phyloP scores from a whole-genome alignment of 768 basidiomycete genomes.

The Boletus reticulatus region DNA sequence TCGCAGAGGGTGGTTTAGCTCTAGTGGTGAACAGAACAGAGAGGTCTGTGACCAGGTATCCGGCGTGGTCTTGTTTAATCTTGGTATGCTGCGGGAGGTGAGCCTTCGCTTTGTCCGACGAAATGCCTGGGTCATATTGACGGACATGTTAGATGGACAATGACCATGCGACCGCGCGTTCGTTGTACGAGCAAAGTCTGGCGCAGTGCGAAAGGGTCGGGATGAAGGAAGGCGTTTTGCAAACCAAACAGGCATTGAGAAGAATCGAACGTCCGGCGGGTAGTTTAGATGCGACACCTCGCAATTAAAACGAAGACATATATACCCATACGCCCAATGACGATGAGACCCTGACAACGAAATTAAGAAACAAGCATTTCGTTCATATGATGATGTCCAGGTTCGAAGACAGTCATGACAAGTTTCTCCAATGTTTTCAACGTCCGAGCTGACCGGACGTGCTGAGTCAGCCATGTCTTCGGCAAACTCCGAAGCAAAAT shows the following conservation, averaged over 20 bases:
- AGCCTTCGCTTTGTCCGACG: neutral
- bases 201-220: conserved; percentile 31
- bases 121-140: neutral
- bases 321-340: no score
- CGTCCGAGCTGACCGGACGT: no score
- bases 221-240: conserved; percentile 34
- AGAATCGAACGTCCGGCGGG: conserved; percentile 17
- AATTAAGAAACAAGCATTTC: no score
- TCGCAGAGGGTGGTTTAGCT: conserved; percentile 19
- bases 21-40: conserved; percentile 23
- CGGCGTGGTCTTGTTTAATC: conserved; percentile 59
- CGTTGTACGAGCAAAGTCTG: conserved; percentile 32
- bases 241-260: conserved; percentile 34
- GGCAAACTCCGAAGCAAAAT: conserved; percentile 34
- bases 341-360: no score
- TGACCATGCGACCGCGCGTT: conserved; percentile 27
- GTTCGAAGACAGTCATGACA: no score
- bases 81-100: conserved; percentile 53
- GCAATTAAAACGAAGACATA: neutral
- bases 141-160: conserved; percentile 30
- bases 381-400: no score
- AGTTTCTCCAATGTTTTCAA: no score
- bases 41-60: conserved; percentile 53
- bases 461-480: conserved; percentile 29
- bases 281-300: neutral